Evolutionary conservation across 805 yeast genomes (phyloP).

Genomic region (Barnettozyma populi): DNA sequence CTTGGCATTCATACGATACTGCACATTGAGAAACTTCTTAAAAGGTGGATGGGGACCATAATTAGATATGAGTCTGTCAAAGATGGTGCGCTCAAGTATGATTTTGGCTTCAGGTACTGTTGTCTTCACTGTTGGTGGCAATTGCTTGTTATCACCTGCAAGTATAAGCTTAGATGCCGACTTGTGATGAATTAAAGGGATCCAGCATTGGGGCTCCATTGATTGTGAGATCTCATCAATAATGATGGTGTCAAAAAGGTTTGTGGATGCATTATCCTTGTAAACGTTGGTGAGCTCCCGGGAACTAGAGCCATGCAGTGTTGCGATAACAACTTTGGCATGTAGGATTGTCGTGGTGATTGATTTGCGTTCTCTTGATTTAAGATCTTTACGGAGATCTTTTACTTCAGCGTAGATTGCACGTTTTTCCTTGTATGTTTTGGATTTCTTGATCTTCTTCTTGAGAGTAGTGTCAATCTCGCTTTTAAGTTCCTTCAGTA

Average conservation of each 20-base stretch:
- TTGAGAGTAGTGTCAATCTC: slow-evolving; percentile 60
- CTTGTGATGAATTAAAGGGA: slow-evolving; percentile 69
- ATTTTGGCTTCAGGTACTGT: slow-evolving; percentile 37
- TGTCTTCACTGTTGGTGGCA: slow-evolving; percentile 82
- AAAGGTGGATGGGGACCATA: slow-evolving; percentile 35
- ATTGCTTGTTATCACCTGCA: slow-evolving; percentile 91
- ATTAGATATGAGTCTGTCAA: slow-evolving; percentile 65
- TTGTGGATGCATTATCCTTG: slow-evolving; percentile 25
- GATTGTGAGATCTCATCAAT: slow-evolving; percentile 96
- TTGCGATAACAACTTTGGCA: slow-evolving; percentile 70
- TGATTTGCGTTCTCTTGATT: slow-evolving; percentile 58
- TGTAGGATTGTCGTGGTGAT: slow-evolving; percentile 50
- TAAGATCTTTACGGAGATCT: slow-evolving; percentile 62
- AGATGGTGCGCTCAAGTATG: slow-evolving; percentile 59
- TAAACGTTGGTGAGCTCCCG: slow-evolving; percentile 57
- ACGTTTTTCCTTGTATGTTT: slow-evolving; percentile 57
- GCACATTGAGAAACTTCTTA: slow-evolving; percentile 61
- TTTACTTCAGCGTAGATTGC: slow-evolving; percentile 67
- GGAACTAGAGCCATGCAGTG: slow-evolving; percentile 85
- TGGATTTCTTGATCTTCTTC: slow-evolving; percentile 53
- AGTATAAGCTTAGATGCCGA: slow-evolving; percentile 53
- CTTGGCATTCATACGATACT: slow-evolving; percentile 78
- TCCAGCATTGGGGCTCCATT: slow-evolving; percentile 95
- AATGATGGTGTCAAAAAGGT: slow-evolving; percentile 69
- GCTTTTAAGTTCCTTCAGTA: slow-evolving; percentile 59